A percentile compares a stretch with the other conserved stretches of the same genome.
Conservation (phyloP, 1,139 yeast species). For the Keqinozyma sinolaborantium region DNA sequence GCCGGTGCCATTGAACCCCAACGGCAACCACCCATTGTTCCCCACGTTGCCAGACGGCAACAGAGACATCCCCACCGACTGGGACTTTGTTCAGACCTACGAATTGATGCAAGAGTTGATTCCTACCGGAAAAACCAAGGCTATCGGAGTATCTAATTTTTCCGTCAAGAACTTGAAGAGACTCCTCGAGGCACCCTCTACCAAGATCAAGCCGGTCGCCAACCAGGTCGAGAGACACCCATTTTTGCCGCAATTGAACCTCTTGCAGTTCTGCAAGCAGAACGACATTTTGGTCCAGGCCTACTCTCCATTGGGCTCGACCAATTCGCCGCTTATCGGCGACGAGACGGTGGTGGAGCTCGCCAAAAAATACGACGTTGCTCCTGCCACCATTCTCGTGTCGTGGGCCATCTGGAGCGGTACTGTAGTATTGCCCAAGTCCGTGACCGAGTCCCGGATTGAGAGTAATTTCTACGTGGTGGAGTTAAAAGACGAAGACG, state of each 20-base stretch:
- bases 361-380: conserved; percentile 53
- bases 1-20: conserved; percentile 61
- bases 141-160: conserved; percentile 81
- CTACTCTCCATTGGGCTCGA: conserved; percentile 77
- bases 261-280: conserved; percentile 49
- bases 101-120: conserved; percentile 58
- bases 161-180: conserved; percentile 46
- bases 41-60: conserved; percentile 20
- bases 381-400: conserved; percentile 60
- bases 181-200: conserved; percentile 46
- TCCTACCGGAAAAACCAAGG: conserved; percentile 50
- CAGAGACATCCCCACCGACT: conserved; percentile 31
- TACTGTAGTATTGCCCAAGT: conserved; percentile 70
- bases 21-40: conserved; percentile 30
- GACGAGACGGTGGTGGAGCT: conserved; percentile 46
- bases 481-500: conserved; percentile 52
- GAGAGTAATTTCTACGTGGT: conserved; percentile 52
- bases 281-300: conserved; percentile 66
- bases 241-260: conserved; percentile 64
- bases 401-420: conserved; percentile 76
- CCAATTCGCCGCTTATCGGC: conserved; percentile 59
- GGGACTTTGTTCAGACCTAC: conserved; percentile 64
- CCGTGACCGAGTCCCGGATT: conserved; percentile 60
- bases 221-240: conserved; percentile 81
- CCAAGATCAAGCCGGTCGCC: conserved; percentile 58